These are phyloP conservation scores for Ulota crispa DNA, from an alignment of 225 moss, liverwort and hornwort species.

Conservation along the genomic window DNA sequence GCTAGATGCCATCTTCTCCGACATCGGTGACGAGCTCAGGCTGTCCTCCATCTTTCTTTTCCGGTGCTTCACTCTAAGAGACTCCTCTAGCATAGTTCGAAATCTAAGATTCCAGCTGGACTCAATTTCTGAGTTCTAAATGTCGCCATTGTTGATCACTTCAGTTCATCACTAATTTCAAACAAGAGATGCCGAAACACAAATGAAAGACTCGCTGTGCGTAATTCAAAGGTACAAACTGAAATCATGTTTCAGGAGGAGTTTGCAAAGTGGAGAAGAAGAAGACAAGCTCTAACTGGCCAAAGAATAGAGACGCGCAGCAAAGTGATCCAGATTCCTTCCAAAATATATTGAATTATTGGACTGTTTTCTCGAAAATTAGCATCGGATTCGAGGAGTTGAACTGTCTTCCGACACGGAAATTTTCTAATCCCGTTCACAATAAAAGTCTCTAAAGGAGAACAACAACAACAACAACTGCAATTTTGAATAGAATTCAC, in stretches of 20 bases:
- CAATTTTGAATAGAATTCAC: background rate
- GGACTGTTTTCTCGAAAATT: background rate
- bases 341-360: background rate
- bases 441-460: background rate
- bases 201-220: background rate
- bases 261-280: background rate
- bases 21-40: background rate
- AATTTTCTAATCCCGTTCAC: background rate
- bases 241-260: background rate
- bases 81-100: conserved; percentile 11
- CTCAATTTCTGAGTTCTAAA: background rate
- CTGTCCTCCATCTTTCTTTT: conserved; percentile 24
- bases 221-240: background rate
- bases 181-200: background rate
- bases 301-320: background rate
- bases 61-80: conserved; percentile 20
- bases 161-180: background rate
- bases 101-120: background rate
- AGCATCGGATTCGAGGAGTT: background rate
- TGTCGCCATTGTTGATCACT: background rate
- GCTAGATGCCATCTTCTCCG: conserved; percentile 8
- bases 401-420: background rate
- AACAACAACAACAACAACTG: background rate
- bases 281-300: background rate
- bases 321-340: background rate